Evolutionary conservation across 768 basidiomycete species (phyloP), one percentile per base, ranked within the genome.

Genomic region (Termitomyces eurrhizus): DNA sequence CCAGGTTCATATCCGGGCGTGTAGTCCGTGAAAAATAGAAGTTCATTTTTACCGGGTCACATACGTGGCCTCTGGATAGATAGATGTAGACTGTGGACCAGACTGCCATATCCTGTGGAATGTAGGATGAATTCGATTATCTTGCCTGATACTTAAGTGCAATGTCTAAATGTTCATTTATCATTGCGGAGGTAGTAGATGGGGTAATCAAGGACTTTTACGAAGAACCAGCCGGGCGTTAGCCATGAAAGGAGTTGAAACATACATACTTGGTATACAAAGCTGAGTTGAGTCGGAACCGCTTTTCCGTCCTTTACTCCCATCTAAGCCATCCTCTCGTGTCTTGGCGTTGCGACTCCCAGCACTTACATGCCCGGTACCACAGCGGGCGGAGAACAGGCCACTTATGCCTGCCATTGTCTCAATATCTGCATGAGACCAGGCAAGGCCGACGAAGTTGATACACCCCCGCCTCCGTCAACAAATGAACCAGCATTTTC

Each of bases 351-450:
- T 53, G 52, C 46, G 36, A 44, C 56, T 35, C 50, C 52, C 51
- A 18, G 42, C 44, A 62, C 50, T 65, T 62, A 59, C 60, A 78
- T 77, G 77, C 67, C 74, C 65, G 66, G 67, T 64, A 67, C 66
- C 58, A 56, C 63, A 61, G 50, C 56, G 61, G 67, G 63, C 66
- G 63, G 55, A 57, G 61, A 59, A 46, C 65, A 60, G 46, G 60
- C 63, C 56, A 63, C 58, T 4, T 84, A 80, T 73, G 78, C 89
- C 57, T 92, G 90, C 72, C 80, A 75, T 69, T 92, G 90, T 66
- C 82, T 92, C 60, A 92, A 92, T 68, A 78, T 92, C 50, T 83
- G 81, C 63, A 80, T 90, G 62, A 74, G 71, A 48, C 69, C 78
- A 9, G 71, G 71, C 32, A 74, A 73, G 42, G 64, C 76, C 13